Base-by-base conservation (phyloP, 768 basidiomycete species). In the Coprinellus micaceus region DNA sequence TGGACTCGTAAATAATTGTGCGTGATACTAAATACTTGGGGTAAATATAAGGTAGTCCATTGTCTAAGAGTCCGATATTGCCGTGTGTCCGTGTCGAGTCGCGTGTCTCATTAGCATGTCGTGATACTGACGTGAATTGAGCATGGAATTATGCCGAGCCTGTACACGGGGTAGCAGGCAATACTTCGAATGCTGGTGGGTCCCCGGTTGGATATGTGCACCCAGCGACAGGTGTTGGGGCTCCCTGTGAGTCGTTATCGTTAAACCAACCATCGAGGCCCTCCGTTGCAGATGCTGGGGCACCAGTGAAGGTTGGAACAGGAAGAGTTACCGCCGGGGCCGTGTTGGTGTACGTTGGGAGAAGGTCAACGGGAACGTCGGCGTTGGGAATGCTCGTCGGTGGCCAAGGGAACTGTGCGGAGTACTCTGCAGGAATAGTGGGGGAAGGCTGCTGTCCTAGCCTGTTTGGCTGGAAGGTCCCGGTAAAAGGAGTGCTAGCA, bases 291-390 rank as follows among this genome's bases (percentile, higher is more conserved):
- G 73, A 62, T 48, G 68, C 66, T 25, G 74, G 71, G 6, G 72
- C 71, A 30, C 70, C 58, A 13, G 65, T 64, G 50, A 61, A 67
- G 0, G 66, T 64, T 7, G 62, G 61, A 26, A 61, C 60, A 3
- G 82, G 76, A 62, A 82, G 74, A 15, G 78, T 81, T 25, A 80
- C 77, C 24, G 69, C 71, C 7, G 83, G 71, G 17, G 82, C 84
- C 0, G 84, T 84, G n/a, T 74, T 74, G 2, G 84, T 84, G 66
- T 86, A 87, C 4, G 77, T 74, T 4, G 85, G 85, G 28, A 85
- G 69, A 24, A 64, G 59, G 17, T 75, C 61, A 40, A 75, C 67
- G 22, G 75, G 72, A 56, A 68, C 49, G 24, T 73, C 74, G 6
- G 69, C 77, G 56, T 71, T 71, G 44, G 70, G 71, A 54, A 86